Evolutionary conservation across 495 filamentous ascomycete genomes (phyloP).

Genomic region (Aspergillus steynii): DNA sequence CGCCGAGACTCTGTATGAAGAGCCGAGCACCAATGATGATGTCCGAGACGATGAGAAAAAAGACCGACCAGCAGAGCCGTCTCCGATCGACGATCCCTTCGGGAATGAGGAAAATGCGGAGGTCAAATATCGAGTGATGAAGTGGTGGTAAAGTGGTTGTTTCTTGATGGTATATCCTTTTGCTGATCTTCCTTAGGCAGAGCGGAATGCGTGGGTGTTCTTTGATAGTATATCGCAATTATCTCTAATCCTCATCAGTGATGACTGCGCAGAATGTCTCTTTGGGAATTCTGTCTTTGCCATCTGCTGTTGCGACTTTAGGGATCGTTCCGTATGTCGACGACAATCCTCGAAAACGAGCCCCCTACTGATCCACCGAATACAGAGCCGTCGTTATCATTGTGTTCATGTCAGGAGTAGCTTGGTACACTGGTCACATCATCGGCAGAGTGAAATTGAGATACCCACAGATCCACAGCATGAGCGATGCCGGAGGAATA

Average conservation of each 20-base stretch:
- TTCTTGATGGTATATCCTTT: too few relatives aligned
- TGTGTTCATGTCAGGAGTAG: slow-evolving; percentile 60
- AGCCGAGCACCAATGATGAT: not conserved
- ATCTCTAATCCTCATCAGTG: slow-evolving; percentile 27
- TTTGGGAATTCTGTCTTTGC: slow-evolving; percentile 65
- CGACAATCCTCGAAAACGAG: not conserved
- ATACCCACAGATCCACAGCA: slow-evolving; percentile 58
- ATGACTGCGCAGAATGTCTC: slow-evolving; percentile 70
- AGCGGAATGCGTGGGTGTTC: slow-evolving; percentile 36
- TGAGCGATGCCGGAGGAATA: slow-evolving; percentile 69
- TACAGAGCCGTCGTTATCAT: slow-evolving; percentile 52
- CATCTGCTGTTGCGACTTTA: slow-evolving; percentile 59
- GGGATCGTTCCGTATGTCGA: slow-evolving; percentile 54
- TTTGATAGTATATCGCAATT: not conserved
- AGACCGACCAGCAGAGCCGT: not conserved
- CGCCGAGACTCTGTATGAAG: not conserved
- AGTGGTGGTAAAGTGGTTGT: slow-evolving; percentile 39
- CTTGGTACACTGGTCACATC: slow-evolving; percentile 49
- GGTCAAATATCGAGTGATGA: slow-evolving; percentile 47
- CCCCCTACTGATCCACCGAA: not conserved
- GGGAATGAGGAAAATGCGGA: slow-evolving; percentile 43
- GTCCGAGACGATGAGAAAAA: not conserved
- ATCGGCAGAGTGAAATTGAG: slow-evolving; percentile 40
- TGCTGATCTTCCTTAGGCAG: slow-evolving; percentile 22
- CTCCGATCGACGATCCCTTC: slow-evolving; percentile 32